These are phyloP conservation scores for Xylaria sp. DNA, from an alignment of 2,329 filamentous ascomycete genomes.

Conservation along the genomic window DNA sequence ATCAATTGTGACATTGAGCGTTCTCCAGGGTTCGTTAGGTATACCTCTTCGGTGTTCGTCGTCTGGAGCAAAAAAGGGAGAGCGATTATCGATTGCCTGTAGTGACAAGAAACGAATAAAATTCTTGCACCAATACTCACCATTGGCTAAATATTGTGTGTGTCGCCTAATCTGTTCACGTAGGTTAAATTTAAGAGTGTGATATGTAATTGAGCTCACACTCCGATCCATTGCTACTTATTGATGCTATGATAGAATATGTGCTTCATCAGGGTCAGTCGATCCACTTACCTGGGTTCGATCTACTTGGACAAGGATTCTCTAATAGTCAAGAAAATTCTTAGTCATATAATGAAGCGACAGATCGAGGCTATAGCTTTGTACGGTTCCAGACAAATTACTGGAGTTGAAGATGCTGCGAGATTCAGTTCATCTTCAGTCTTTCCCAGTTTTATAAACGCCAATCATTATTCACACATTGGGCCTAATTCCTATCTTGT, in stretches of 20 bases:
- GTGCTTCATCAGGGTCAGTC: not conserved
- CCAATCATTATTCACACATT: not conserved
- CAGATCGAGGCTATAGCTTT: not conserved
- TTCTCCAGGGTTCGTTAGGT: conserved; percentile 47
- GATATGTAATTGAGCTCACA: not conserved
- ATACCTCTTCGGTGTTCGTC: conserved; percentile 48
- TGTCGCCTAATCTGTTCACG: not conserved
- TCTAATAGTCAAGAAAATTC: not conserved
- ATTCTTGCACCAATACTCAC: conserved; percentile 46
- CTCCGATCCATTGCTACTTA: not conserved
- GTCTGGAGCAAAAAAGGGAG: conserved; percentile 41
- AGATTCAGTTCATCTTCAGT: not conserved
- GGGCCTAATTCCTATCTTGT: not conserved
- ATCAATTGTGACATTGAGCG: conserved; percentile 41
- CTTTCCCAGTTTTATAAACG: not conserved
- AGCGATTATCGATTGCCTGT: conserved; percentile 46
- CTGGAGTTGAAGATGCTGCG: too few relatives aligned
- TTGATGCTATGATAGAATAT: not conserved
- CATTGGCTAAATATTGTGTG: not conserved
- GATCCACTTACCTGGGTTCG: not conserved
- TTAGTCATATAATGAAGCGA: not conserved
- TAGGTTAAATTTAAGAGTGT: not conserved
- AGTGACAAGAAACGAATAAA: conserved; percentile 49
- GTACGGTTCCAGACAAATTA: not conserved
- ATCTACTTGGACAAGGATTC: not conserved